These are phyloP conservation scores for Fusarium incarnatum DNA, from an alignment of 2,329 filamentous ascomycete genomes.

Conservation along the genomic window DNA sequence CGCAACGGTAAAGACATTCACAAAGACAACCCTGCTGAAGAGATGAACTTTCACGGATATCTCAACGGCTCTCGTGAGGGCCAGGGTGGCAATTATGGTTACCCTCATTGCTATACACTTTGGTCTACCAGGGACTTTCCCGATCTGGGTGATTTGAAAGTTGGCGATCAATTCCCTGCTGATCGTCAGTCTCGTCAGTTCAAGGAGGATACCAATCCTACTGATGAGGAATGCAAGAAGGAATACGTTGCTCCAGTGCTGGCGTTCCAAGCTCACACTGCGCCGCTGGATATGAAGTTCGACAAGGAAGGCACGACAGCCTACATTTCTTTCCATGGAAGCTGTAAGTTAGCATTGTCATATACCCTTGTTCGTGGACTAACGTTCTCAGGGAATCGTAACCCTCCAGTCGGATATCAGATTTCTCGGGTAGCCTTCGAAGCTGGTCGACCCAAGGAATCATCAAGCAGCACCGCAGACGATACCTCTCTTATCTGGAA, in stretches of 20 bases:
- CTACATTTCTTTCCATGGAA: constrained; percentile 78
- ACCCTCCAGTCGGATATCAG: constrained; percentile 60
- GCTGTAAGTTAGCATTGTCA: constrained; percentile 61
- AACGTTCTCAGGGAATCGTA: constrained; percentile 54
- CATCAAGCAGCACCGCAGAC: constrained; percentile 55
- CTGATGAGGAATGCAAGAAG: constrained; percentile 58
- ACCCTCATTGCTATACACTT: constrained; percentile 75
- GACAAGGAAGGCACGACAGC: constrained; percentile 66
- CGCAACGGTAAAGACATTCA: constrained; percentile 71
- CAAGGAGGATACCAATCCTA: constrained; percentile 47
- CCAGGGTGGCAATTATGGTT: constrained; percentile 72
- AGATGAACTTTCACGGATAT: constrained; percentile 78
- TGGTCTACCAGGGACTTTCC: constrained; percentile 66
- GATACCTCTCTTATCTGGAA: constrained; percentile 67
- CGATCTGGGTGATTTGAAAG: constrained; percentile 53
- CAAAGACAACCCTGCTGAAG: constrained; percentile 77
- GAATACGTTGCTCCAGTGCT: constrained; percentile 64
- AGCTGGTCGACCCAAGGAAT: constrained; percentile 56
- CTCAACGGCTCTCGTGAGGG: constrained; percentile 53
- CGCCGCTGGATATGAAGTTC: constrained; percentile 79
- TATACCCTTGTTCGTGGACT: background rate
- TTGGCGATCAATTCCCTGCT: constrained; percentile 63
- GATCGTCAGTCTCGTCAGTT: constrained; percentile 44
- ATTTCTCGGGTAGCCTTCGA: constrained; percentile 57
- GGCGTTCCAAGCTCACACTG: constrained; percentile 72